Percentiles rank a stretch among this genome's conserved stretches.
These are phyloP conservation scores for Phytopythium mirpurense DNA, from an alignment of 352 stramenopile genomes.

Conservation along the genomic window DNA sequence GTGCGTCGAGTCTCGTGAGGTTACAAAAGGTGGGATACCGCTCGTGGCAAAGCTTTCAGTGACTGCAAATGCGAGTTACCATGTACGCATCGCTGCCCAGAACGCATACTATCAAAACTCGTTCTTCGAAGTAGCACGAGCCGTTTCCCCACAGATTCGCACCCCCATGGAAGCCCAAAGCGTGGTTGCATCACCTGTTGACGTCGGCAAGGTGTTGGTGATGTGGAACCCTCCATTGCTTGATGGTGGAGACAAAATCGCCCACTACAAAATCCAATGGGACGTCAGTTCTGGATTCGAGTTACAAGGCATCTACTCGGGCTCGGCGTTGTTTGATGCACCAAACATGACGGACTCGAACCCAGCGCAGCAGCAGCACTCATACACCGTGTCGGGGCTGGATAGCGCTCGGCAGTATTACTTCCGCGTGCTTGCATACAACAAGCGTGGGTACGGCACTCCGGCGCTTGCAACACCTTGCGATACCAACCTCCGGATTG, in stretches of 20 bases:
- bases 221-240: conserved; percentile 69
- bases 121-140: conserved; percentile 12
- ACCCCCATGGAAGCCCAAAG: conserved; percentile 24
- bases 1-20: conserved; percentile 33
- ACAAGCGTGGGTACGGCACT: conserved; percentile 64
- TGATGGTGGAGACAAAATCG: conserved; percentile 66
- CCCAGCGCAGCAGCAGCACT: conserved; percentile 5
- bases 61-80: conserved; percentile 27
- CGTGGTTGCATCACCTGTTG: conserved; percentile 33
- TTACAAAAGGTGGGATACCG: conserved; percentile 31
- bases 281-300: conserved; percentile 84
- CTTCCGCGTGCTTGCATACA: conserved; percentile 82
- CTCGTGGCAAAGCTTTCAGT: conserved; percentile 14
- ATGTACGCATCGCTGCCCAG: conserved; percentile 26
- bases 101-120: conserved; percentile 35
- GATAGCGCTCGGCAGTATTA: conserved; percentile 53
- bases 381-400: conserved; percentile 43
- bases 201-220: conserved; percentile 36
- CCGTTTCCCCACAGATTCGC: conserved; percentile 21
- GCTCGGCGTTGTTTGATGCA: conserved; percentile 31
- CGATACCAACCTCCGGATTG: conserved; percentile 46
- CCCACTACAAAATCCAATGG: conserved; percentile 93
- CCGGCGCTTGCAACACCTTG: conserved; percentile 34
- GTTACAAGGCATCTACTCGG: conserved; percentile 54
- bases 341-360: not conserved